A percentile compares a stretch with the other conserved stretches of the same genome.
Evolutionary conservation across 1,139 yeast genomes (phyloP).

Genomic region (Zygosaccharomyces pseudobailii): DNA sequence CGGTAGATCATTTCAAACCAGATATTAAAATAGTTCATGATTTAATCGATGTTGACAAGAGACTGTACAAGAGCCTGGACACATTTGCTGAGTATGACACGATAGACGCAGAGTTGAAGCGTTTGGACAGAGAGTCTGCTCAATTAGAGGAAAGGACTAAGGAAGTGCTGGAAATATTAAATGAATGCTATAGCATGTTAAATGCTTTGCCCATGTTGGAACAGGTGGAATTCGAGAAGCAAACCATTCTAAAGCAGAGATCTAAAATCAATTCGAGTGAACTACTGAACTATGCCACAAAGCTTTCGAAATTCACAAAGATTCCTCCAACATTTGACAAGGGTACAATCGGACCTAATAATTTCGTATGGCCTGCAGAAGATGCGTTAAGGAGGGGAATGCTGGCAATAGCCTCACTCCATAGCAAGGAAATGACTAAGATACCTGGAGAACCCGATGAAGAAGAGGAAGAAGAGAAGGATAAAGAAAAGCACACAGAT

Average conservation of each 20-base stretch:
- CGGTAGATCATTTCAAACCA: slow-evolving; percentile 42
- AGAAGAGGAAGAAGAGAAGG: slow-evolving; percentile 15
- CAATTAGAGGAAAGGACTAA: slow-evolving; percentile 36
- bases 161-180: slow-evolving; percentile 42
- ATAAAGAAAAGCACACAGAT: slow-evolving; percentile 17
- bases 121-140: slow-evolving; percentile 36
- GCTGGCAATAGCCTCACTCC: slow-evolving; percentile 67
- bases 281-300: slow-evolving; percentile 78
- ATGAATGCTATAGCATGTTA: slow-evolving; percentile 48
- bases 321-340: slow-evolving; percentile 70
- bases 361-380: slow-evolving; percentile 95
- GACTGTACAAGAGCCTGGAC: slow-evolving; percentile 38
- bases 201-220: slow-evolving; percentile 34
- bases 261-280: slow-evolving; percentile 40
- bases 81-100: slow-evolving; percentile 40
- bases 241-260: slow-evolving; percentile 28
- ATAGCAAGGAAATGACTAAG: slow-evolving; percentile 48
- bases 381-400: slow-evolving; percentile 87
- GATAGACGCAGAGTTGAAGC: slow-evolving; percentile 38
- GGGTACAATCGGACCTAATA: slow-evolving; percentile 63
- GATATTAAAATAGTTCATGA: slow-evolving; percentile 33
- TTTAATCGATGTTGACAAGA: slow-evolving; percentile 38
- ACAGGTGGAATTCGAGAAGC: slow-evolving; percentile 35
- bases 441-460: slow-evolving; percentile 34
- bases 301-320: slow-evolving; percentile 81